A percentile compares a stretch with the other conserved stretches of the same genome.
These are phyloP conservation scores for Ministeria vibrans DNA, from an alignment of 78 protist species.

Conservation along the genomic window DNA sequence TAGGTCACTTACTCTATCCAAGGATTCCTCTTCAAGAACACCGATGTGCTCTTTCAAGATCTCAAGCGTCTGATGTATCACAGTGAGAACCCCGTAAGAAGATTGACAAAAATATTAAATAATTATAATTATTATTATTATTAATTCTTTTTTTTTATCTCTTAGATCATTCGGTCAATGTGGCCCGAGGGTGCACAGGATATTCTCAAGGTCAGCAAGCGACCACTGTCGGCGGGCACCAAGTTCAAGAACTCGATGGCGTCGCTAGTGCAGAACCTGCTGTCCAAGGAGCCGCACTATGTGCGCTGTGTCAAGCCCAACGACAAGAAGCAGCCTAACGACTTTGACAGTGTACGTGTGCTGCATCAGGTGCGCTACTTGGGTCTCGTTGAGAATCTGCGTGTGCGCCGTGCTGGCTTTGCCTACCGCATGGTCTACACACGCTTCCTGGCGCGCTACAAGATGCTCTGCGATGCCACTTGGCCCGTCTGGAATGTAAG, in stretches of 20 bases:
- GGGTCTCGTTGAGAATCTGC: constrained; percentile 83
- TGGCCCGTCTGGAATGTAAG: constrained; percentile 1
- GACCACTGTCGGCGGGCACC: constrained; percentile 12
- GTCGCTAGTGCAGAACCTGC: constrained; percentile 43
- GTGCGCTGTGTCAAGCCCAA: constrained; percentile 75
- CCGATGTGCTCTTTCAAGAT: constrained; percentile 42
- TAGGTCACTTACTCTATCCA: constrained; percentile 35
- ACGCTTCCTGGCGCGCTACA: constrained; percentile 58
- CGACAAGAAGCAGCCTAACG: constrained; percentile 44
- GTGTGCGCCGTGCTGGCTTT: constrained; percentile 88
- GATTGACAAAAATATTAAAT: no score
- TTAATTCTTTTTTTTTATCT: not conserved
- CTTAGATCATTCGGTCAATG: not conserved
- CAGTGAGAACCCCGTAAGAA: not conserved
- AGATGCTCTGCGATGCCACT: constrained; percentile 30
- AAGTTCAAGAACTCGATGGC: constrained; percentile 14
- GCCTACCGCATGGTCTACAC: constrained; percentile 65
- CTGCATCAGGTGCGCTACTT: constrained; percentile 56
- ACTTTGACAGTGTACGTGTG: constrained; percentile 37
- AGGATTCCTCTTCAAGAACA: constrained; percentile 83
- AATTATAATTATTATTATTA: not conserved
- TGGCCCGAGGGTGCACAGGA: not conserved
- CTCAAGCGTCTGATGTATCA: not conserved
- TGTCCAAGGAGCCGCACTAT: constrained; percentile 66
- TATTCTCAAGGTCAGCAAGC: not conserved